Percentiles rank a stretch among this genome's conserved stretches.
Evolutionary conservation across 768 basidiomycete species (phyloP).

Genomic region (Plicaturopsis crispa): DNA sequence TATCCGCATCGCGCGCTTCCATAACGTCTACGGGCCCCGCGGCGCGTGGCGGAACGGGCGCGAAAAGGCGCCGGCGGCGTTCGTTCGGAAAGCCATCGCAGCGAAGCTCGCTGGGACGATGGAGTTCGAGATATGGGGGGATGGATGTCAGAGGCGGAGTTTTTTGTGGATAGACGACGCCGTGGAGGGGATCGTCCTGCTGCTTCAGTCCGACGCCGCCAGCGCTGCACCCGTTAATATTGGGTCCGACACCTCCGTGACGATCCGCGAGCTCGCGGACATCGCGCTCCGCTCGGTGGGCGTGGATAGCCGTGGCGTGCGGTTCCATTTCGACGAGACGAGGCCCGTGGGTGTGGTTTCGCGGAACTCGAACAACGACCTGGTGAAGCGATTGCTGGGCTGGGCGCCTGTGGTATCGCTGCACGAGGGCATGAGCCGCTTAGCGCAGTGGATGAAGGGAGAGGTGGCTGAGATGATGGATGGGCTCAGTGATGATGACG

Average conservation of each 20-base stretch:
- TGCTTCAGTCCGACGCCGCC: constrained; percentile 34
- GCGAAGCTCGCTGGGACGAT: constrained; percentile 14
- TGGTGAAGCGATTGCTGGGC: constrained; percentile 20
- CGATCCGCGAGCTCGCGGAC: constrained; percentile 33
- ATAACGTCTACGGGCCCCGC: constrained; percentile 51
- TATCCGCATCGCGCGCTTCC: constrained; percentile 45
- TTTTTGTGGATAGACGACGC: constrained; percentile 51
- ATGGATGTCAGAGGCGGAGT: constrained; percentile 43
- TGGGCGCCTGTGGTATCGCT: constrained; percentile 38
- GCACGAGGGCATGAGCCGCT: constrained; percentile 38
- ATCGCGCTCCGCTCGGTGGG: constrained; percentile 28
- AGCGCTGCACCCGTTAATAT: constrained; percentile 36
- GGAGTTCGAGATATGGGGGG: constrained; percentile 49
- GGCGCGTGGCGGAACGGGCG: constrained; percentile 46
- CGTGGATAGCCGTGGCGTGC: constrained; percentile 18
- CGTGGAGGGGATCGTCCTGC: constrained; percentile 38
- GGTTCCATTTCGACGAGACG: constrained; percentile 16
- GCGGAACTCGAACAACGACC: constrained; percentile 44
- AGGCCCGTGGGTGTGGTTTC: constrained; percentile 41
- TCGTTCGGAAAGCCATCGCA: constrained; percentile 45
- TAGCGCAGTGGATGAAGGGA: constrained; percentile 38
- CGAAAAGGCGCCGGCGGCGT: constrained; percentile 52
- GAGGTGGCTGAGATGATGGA: constrained; percentile 23
- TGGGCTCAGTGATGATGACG: constrained; percentile 3
- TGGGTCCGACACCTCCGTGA: constrained; percentile 37